These are phyloP conservation scores for Prunus armeniaca DNA, from an alignment of 306 rosid genomes.

Conservation along the genomic window DNA sequence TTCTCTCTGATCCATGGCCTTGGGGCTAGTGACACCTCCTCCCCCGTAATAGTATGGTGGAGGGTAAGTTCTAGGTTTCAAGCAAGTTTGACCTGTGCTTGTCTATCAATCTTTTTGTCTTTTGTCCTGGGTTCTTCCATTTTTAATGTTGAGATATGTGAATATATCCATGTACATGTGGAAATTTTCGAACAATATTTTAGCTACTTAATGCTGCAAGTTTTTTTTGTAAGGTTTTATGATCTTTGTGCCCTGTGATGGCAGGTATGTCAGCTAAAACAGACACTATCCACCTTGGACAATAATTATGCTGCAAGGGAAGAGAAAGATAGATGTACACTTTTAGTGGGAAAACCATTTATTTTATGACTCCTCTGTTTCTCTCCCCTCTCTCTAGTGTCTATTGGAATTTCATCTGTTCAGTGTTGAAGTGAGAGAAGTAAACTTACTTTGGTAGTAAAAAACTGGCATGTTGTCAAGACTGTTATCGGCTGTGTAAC, in stretches of 20 bases:
- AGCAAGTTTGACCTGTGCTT: neutral
- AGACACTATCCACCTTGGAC: conserved; percentile 68
- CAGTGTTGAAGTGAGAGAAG: neutral
- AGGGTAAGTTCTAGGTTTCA: neutral
- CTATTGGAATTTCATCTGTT: neutral
- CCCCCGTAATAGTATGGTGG: neutral
- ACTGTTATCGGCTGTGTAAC: neutral
- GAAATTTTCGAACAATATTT: neutral
- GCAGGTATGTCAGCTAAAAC: conserved; percentile 75
- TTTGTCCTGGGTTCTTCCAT: neutral
- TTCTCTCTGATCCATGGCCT: neutral
- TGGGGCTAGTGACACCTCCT: neutral
- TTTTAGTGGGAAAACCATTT: conserved; percentile 4
- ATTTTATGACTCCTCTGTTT: neutral
- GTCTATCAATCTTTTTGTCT: neutral
- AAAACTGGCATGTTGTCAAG: neutral
- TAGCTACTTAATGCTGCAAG: neutral
- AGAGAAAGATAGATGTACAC: conserved; percentile 74
- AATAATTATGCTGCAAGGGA: conserved; percentile 76
- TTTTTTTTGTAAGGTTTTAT: neutral
- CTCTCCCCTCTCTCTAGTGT: neutral
- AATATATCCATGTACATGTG: neutral
- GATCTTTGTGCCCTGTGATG: conserved; percentile 19
- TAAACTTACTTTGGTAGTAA: conserved; percentile 1
- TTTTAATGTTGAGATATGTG: neutral